These are phyloP conservation scores for Papiliotrema nemorosa DNA, from an alignment of 1,284 basidiomycete species.

Conservation along the genomic window DNA sequence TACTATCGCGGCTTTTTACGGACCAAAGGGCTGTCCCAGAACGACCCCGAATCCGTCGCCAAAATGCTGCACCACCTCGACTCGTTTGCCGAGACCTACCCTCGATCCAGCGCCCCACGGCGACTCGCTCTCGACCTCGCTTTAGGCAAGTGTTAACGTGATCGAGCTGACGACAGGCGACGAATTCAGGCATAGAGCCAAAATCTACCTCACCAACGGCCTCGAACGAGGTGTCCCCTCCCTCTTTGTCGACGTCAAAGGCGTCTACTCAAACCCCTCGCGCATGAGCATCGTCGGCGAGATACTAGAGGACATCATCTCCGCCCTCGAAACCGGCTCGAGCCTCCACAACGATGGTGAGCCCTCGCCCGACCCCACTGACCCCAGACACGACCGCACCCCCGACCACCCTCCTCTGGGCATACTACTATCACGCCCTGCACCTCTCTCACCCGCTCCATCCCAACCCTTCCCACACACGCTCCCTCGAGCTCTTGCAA, in stretches of 20 bases:
- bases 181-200: constrained; percentile 64
- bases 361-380: constrained; percentile 5
- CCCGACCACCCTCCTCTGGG: constrained; percentile 89
- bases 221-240: constrained; percentile 88
- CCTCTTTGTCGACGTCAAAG: constrained; percentile 88
- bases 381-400: constrained; percentile 53
- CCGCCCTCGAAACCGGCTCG: constrained; percentile 42
- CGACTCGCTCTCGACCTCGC: constrained; percentile 69
- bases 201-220: constrained; percentile 67
- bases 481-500: constrained; percentile 66
- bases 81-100: constrained; percentile 61
- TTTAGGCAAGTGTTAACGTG: not conserved
- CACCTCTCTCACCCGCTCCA: constrained; percentile 68
- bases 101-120: constrained; percentile 67
- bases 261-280: constrained; percentile 63
- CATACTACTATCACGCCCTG: constrained; percentile 89
- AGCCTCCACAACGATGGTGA: constrained; percentile 43
- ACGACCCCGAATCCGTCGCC: constrained; percentile 51
- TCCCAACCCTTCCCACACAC: constrained; percentile 50
- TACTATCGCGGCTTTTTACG: constrained; percentile 74
- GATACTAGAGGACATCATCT: constrained; percentile 60
- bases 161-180: constrained; percentile 51
- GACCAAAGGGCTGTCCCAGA: constrained; percentile 63
- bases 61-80: constrained; percentile 60
- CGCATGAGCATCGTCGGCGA: constrained; percentile 70